Base-by-base conservation (phyloP, 768 basidiomycete species). In the Tubosaeta sp. region DNA sequence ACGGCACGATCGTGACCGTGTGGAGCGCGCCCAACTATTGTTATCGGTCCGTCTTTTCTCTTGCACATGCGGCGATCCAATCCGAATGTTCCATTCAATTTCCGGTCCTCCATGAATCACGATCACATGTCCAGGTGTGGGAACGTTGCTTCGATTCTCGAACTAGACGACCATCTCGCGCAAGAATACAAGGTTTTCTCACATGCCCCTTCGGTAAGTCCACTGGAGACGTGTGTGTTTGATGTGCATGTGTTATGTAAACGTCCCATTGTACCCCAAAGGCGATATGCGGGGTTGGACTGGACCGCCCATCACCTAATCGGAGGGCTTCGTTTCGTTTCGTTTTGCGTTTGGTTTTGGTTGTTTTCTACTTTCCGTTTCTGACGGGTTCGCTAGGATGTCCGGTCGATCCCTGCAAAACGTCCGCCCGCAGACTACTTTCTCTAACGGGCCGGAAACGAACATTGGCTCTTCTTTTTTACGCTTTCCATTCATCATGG, bases 11-110 rank as follows among this genome's bases (percentile, higher is more conserved):
- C 59, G 95, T 98, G 29, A 98, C 95, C 8, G 94, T 98, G 35
- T 98, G 95, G 94, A 92, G 89, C 61, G 94, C 94, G 3, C 95
- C 94, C 13, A 98, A 98, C 70, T 98, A 98, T 67, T 97, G 95
- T 70, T 97, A 97, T 71, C 77, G 94, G 90, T 95, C 61, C 55
- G 84, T 77, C 40, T 25, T 39, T 13, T 41, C 21, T 16, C 12
- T 18, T 35, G 9, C 6, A 36, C 38, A 38, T 39, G 38, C 38
- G 38, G 38, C 38, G 38, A 39, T 39, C 36, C 36, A 8, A 38
- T 19, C 38, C 38, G 27, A 39, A 39, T 54, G 48, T 45, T 56
- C 53, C 40, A 59, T 55, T 54, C 56, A 51, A 60, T 64, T 67
- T 66, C 59, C 62, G 66, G 53, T 49, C 55, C 44, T 8, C 24